These are phyloP conservation scores for Linnemannia schmuckeri DNA, from an alignment of 192 early-diverging fungal species.

Conservation along the genomic window DNA sequence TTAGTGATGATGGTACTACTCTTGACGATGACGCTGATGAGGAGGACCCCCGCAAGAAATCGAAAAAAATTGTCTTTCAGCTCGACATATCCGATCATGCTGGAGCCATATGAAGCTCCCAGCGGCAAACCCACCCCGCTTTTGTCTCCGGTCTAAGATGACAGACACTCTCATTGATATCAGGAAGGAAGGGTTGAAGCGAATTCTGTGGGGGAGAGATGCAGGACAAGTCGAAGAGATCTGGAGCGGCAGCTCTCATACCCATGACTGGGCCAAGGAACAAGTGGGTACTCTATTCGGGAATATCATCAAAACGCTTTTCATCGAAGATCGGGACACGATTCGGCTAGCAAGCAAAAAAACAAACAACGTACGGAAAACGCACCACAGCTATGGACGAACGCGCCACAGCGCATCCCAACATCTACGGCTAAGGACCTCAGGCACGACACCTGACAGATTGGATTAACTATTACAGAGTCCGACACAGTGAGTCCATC, in stretches of 20 bases:
- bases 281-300: background rate
- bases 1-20: background rate
- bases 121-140: background rate
- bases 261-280: background rate
- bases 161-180: constrained; percentile 10
- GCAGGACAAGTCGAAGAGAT: too few relatives aligned
- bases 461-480: constrained; percentile 1
- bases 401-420: background rate
- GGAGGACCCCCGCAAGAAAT: too few relatives aligned
- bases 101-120: background rate
- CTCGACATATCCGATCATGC: too few relatives aligned
- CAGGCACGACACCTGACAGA: background rate
- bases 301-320: constrained; percentile 10
- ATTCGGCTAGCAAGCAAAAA: background rate
- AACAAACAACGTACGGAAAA: constrained; percentile 7
- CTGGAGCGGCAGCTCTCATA: background rate
- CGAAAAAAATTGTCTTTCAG: too few relatives aligned
- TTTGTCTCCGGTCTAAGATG: constrained; percentile 5
- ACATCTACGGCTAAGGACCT: background rate
- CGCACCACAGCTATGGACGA: background rate
- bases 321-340: background rate
- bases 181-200: background rate
- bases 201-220: background rate
- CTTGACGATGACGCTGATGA: too few relatives aligned
- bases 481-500: background rate